Evolutionary conservation across 2,329 filamentous ascomycete genomes (phyloP).

Genomic region (Hawksworthiomyces lignivorus): DNA sequence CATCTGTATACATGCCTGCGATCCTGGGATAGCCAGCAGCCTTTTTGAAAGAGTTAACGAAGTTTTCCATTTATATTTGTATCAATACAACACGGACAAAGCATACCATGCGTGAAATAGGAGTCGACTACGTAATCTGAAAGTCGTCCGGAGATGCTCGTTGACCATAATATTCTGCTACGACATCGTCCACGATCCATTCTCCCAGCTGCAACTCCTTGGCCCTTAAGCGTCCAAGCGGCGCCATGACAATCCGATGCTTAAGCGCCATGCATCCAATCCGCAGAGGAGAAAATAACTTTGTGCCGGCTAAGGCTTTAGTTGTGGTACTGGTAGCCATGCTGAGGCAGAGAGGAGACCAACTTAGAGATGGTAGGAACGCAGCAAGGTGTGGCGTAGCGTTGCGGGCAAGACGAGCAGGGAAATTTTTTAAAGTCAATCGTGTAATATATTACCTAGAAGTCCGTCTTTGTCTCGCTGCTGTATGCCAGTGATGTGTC

Average conservation of each 20-base stretch:
- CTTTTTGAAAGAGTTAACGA: constrained; percentile 35
- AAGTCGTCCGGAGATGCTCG: too few species aligned
- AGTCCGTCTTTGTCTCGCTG: too few species aligned
- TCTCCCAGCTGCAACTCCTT: constrained; percentile 31
- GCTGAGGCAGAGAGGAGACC: too few species aligned
- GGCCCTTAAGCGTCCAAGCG: constrained; percentile 44
- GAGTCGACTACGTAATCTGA: too few species aligned
- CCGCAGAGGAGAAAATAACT: constrained; percentile 27
- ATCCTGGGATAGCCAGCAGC: constrained; percentile 34
- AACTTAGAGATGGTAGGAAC: too few species aligned
- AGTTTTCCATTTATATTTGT: constrained; percentile 32
- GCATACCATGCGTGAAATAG: too few species aligned
- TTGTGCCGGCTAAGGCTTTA: constrained; percentile 1
- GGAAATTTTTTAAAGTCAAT: too few species aligned
- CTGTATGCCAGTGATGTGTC: too few species aligned
- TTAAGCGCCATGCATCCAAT: constrained; percentile 37
- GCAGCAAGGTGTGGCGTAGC: too few species aligned
- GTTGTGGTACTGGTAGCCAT: constrained; percentile 10
- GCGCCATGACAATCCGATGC: constrained; percentile 36
- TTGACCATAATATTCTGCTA: constrained; percentile 38
- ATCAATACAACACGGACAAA: too few species aligned
- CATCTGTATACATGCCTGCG: constrained; percentile 49
- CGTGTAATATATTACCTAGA: too few species aligned
- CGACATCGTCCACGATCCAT: constrained; percentile 16
- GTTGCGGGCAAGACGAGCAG: too few species aligned